phyloP scores from a whole-genome alignment of 768 basidiomycete species.

The Leucocoprinus sp. region DNA sequence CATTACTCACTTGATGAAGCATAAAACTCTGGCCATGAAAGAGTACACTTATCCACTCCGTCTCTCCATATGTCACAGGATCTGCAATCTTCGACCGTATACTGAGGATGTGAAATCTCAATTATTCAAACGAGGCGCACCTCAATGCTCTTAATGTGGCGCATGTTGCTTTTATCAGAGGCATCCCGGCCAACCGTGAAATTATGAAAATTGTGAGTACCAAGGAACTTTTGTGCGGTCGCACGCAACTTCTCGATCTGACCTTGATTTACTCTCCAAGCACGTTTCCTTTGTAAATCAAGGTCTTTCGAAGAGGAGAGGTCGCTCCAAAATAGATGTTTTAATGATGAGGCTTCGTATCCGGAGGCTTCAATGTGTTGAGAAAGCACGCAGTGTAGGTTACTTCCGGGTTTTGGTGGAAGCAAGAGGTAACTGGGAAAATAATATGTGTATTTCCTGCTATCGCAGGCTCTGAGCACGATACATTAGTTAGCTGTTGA shows the following conservation, averaged over 20 bases:
- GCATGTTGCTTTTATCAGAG: slow-evolving; percentile 69
- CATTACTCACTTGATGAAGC: slow-evolving; percentile 83
- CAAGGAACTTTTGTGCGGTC: slow-evolving; percentile 60
- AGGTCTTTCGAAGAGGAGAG: slow-evolving; percentile 35
- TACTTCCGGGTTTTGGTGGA: slow-evolving; percentile 75
- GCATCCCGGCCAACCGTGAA: slow-evolving; percentile 89
- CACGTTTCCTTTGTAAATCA: slow-evolving; percentile 58
- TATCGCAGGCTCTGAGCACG: slow-evolving; percentile 70
- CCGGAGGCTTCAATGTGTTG: slow-evolving; percentile 17
- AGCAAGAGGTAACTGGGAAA: slow-evolving; percentile 90
- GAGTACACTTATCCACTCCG: slow-evolving; percentile 90
- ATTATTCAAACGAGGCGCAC: slow-evolving; percentile 27
- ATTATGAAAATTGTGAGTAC: slow-evolving; percentile 96
- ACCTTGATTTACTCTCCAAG: slow-evolving; percentile 54
- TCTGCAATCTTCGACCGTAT: slow-evolving; percentile 53
- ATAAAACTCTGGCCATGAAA: slow-evolving; percentile 99
- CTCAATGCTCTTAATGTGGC: slow-evolving; percentile 86
- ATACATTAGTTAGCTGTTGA: slow-evolving; percentile 8
- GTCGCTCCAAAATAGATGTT: slow-evolving; percentile 59
- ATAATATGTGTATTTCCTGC: slow-evolving; percentile 95
- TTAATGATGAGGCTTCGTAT: slow-evolving; percentile 14
- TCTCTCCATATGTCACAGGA: slow-evolving; percentile 83
- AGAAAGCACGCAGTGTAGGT: slow-evolving; percentile 34
- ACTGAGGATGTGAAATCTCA: background rate
- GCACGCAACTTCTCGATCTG: slow-evolving; percentile 50